Base-by-base conservation (phyloP, 768 basidiomycete species). In the Macrolepiota dolichaula region DNA sequence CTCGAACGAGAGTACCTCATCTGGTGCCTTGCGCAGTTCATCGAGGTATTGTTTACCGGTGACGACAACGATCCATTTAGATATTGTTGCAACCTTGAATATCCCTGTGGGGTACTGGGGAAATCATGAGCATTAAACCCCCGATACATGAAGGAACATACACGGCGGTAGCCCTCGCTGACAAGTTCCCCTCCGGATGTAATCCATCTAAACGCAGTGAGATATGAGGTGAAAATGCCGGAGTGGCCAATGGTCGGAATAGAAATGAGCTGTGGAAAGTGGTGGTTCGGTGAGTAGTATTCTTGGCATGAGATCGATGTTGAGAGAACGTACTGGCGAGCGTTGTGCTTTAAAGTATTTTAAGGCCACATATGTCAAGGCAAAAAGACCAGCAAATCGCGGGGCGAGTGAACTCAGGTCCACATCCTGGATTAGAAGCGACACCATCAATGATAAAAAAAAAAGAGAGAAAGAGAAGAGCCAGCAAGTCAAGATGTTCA, bases 61-160 rank as follows among this genome's bases (percentile, higher is more conserved):
- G 1, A 77, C 50, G 19, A 84, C 37, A 37, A 83, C 73, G 0
- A 66, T 58, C 83, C 82, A 83, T 22, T 67, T 66, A 10, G 57
- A 47, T 22, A 62, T 42, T 1, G 57, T 62, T 7, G 64, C 51
- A 15, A 65, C n/a, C 46, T 65, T 65, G 62, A 62, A 65, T 15
- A 57, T 40, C 4, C 46, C 49, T 11, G 52, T 57, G 10, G 57
- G 61, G 25, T 65, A 65, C 64, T 65, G 40, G 6, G 19, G 12
- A 17, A 36, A 22, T 6, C 7, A 32, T 32, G 7, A 32, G 29
- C 3, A 32, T 32, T 32, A 32, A 7, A 32, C 7, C 29, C 7
- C 29, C 29, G 29, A 32, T 3, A 32, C 7, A 7, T 32, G 29
- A 38, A 13, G 25, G n/a, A 29, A 44, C 51, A 9, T 19, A 63